These are phyloP conservation scores for Catunica adiposa DNA, from an alignment of 2,329 filamentous ascomycete genomes.

Conservation along the genomic window DNA sequence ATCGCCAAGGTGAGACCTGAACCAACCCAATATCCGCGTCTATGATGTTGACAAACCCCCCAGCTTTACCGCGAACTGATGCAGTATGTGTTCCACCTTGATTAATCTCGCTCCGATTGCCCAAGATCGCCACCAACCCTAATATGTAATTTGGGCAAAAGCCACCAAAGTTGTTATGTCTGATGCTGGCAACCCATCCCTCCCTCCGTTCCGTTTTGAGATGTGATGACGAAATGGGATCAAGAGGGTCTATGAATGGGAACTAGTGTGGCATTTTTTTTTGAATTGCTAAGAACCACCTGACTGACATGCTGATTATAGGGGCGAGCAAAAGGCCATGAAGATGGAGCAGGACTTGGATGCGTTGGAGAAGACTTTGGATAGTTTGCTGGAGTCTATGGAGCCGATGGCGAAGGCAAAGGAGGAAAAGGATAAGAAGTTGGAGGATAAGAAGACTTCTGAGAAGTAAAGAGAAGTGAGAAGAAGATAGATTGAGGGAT, in stretches of 20 bases:
- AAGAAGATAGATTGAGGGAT: background rate
- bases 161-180: background rate
- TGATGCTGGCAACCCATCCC: background rate
- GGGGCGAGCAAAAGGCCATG: conserved; percentile 38
- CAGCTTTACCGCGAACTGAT: background rate
- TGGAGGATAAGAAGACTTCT: background rate
- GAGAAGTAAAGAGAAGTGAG: background rate
- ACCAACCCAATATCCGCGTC: background rate
- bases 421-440: conserved; percentile 11
- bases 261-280: no score
- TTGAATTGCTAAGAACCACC: no score
- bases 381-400: conserved; percentile 32
- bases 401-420: conserved; percentile 3
- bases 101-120: background rate
- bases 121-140: background rate
- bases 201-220: no score
- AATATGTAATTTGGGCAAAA: no score
- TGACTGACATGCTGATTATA: no score
- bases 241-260: no score
- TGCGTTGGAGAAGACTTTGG: conserved; percentile 37
- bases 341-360: conserved; percentile 36
- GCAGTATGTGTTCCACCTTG: background rate
- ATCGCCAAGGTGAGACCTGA: background rate
- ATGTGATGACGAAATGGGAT: no score
- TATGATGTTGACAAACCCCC: background rate